Conservation (phyloP, 768 basidiomycete genomes). For the Epithele typhae region DNA sequence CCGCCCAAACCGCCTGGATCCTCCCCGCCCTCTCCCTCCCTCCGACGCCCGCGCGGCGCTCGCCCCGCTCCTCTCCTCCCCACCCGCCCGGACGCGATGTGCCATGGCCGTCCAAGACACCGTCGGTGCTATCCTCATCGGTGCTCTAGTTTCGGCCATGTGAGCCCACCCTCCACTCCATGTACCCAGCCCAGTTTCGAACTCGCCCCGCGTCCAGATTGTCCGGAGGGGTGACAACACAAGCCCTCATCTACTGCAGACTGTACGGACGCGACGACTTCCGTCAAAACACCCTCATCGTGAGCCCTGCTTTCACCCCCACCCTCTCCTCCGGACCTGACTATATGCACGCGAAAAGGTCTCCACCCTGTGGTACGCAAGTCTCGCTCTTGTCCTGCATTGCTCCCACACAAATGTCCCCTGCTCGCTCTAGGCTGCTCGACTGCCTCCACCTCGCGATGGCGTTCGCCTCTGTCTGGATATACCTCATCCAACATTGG, state of each 20-base stretch:
- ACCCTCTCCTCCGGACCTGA: not conserved
- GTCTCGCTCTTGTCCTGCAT: not conserved
- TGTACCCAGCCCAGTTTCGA: too few species aligned
- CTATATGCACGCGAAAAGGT: slow-evolving; percentile 7
- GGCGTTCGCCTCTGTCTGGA: slow-evolving; percentile 21
- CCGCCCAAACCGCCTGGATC: not conserved
- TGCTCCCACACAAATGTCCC: not conserved
- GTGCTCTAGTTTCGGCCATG: slow-evolving; percentile 16
- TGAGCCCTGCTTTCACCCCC: not conserved
- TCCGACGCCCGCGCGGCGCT: not conserved
- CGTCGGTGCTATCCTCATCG: slow-evolving; percentile 18
- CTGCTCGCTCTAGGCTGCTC: slow-evolving; percentile 15
- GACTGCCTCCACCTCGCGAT: slow-evolving; percentile 23
- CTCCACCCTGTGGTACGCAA: slow-evolving; percentile 12
- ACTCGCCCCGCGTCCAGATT: slow-evolving; percentile 4
- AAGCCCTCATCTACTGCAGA: slow-evolving; percentile 14
- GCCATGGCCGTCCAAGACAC: slow-evolving; percentile 13
- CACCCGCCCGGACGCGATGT: slow-evolving; percentile 11
- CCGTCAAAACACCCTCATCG: slow-evolving; percentile 11
- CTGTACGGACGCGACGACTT: slow-evolving; percentile 12
- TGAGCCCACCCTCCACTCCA: slow-evolving; percentile 3
- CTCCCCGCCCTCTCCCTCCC: slow-evolving; percentile 5
- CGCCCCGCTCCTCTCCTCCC: not conserved
- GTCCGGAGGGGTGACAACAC: slow-evolving; percentile 18
- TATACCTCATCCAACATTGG: slow-evolving; percentile 23